phyloP scores from a whole-genome alignment of 2,329 filamentous ascomycete genomes.

The Neurospora sp. region DNA sequence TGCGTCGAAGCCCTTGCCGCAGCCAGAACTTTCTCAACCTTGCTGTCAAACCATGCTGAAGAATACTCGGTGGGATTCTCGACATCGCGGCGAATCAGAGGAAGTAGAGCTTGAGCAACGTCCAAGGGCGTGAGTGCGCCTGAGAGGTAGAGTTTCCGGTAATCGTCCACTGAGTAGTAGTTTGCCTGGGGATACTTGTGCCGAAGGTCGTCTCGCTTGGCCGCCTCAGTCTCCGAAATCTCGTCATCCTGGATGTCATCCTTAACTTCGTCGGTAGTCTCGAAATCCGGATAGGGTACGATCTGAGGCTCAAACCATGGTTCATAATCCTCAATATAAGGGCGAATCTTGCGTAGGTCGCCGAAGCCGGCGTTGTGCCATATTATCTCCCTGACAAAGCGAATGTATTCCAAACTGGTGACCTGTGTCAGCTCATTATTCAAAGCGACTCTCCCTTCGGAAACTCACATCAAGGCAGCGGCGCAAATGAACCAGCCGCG shows the following conservation, averaged over 20 bases:
- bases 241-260: background rate
- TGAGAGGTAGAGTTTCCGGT: conserved; percentile 33
- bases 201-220: conserved; percentile 23
- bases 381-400: conserved; percentile 42
- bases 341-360: conserved; percentile 41
- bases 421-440: background rate
- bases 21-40: conserved; percentile 29
- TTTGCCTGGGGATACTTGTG: conserved; percentile 11
- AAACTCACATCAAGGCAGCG: conserved; percentile 43
- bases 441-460: background rate
- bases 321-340: conserved; percentile 40
- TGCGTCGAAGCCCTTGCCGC: conserved; percentile 35
- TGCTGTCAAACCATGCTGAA: conserved; percentile 34
- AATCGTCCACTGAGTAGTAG: conserved; percentile 39
- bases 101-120: conserved; percentile 35
- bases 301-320: conserved; percentile 38
- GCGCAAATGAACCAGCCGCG: conserved; percentile 43
- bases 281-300: conserved; percentile 24
- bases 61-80: conserved; percentile 30
- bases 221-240: conserved; percentile 3
- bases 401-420: conserved; percentile 43
- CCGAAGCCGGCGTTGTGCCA: conserved; percentile 58
- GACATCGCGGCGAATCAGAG: conserved; percentile 32
- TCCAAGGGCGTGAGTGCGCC: conserved; percentile 36
- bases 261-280: background rate